phyloP scores from a whole-genome alignment of 768 basidiomycete genomes.

The Lactarius hatsudake region DNA sequence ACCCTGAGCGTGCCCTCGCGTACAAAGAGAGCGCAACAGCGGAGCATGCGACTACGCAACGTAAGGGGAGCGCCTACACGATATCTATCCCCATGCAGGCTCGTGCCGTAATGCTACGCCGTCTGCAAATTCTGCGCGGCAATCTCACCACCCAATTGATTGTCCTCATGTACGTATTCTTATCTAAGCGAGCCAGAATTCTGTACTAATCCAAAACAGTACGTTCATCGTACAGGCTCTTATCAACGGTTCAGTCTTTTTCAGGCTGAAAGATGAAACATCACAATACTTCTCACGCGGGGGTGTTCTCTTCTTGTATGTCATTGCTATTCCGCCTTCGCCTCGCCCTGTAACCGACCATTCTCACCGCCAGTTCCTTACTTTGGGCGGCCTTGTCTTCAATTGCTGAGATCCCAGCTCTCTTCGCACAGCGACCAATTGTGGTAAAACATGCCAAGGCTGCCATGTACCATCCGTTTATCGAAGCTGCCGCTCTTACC shows the following conservation, averaged over 20 bases:
- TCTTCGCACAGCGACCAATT: slow-evolving; percentile 59
- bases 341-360: background rate
- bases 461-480: slow-evolving; percentile 60
- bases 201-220: slow-evolving; percentile 34
- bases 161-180: slow-evolving; percentile 29
- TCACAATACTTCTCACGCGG: slow-evolving; percentile 72
- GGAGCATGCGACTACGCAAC: slow-evolving; percentile 50
- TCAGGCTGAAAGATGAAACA: slow-evolving; percentile 52
- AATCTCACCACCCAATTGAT: slow-evolving; percentile 33
- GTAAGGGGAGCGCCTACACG: slow-evolving; percentile 39
- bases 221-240: slow-evolving; percentile 53
- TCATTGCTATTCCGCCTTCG: background rate
- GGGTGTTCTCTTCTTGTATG: slow-evolving; percentile 73
- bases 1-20: slow-evolving; percentile 39
- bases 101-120: slow-evolving; percentile 36
- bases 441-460: slow-evolving; percentile 54
- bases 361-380: slow-evolving; percentile 43
- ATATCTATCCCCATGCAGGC: slow-evolving; percentile 39
- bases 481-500: slow-evolving; percentile 55
- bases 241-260: slow-evolving; percentile 65
- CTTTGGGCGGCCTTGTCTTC: slow-evolving; percentile 57
- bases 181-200: no score
- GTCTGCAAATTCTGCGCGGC: slow-evolving; percentile 38
- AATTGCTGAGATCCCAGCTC: slow-evolving; percentile 60
- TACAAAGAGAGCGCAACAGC: slow-evolving; percentile 48